Conservation (phyloP, 371 early-diverging fungal genomes). For the Amoeboaphelidium occidentale region DNA sequence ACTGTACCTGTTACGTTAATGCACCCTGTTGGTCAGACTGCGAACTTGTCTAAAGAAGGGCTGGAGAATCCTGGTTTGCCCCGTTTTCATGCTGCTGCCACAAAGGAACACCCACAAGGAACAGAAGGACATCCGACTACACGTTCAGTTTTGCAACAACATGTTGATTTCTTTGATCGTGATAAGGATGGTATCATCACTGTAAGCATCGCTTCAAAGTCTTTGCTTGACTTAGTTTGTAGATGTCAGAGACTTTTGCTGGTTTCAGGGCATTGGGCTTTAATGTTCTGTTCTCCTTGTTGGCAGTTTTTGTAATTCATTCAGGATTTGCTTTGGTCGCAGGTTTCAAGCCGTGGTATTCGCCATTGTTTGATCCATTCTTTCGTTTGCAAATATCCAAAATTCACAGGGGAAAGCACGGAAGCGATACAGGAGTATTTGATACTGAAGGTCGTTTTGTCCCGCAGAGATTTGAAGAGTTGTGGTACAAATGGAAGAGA, state of each 20-base stretch:
- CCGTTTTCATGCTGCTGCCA: conserved; percentile 2
- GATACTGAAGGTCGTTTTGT: conserved; percentile 13
- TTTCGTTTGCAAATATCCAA: conserved; percentile 16
- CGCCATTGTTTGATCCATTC: conserved; percentile 11
- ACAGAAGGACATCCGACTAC: conserved; percentile 4
- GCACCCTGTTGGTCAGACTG: not conserved
- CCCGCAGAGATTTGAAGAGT: conserved; percentile 21
- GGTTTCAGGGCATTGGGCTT: conserved; percentile 19
- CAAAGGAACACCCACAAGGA: conserved; percentile 3
- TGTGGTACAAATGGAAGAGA: conserved; percentile 17
- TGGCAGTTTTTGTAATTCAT: conserved; percentile 15
- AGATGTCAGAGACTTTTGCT: not conserved
- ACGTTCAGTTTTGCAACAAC: conserved; percentile 15
- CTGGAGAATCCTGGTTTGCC: not conserved
- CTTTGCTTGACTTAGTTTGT: not conserved
- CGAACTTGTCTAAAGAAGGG: too few species aligned
- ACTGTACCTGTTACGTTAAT: not conserved
- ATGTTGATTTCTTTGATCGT: conserved; percentile 16
- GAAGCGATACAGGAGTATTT: conserved; percentile 18
- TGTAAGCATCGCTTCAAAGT: not conserved
- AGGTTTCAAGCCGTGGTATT: conserved; percentile 7
- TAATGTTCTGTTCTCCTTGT: conserved; percentile 11
- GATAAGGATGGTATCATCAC: conserved; percentile 11
- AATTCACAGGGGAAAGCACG: conserved; percentile 23
- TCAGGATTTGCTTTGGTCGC: conserved; percentile 10